phyloP scores from a whole-genome alignment of 2,329 filamentous ascomycete genomes.

The Cladosporium sp. region DNA sequence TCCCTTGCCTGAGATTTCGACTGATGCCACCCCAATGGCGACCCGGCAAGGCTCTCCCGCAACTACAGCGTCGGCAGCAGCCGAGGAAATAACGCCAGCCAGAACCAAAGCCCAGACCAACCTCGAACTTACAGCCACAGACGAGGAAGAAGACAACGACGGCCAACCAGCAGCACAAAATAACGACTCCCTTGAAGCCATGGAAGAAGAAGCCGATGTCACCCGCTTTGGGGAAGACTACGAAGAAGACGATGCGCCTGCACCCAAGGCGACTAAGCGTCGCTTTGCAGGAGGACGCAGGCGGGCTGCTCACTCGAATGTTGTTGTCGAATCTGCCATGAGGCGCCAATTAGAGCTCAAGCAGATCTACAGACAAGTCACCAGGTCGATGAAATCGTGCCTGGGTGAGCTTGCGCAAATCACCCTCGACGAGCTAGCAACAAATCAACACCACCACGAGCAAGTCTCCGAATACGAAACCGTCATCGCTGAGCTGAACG shows the following conservation, averaged over 20 bases:
- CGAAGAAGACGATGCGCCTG: slow-evolving; percentile 17
- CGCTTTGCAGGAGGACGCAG: slow-evolving; percentile 33
- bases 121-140: slow-evolving; percentile 12
- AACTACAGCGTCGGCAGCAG: slow-evolving; percentile 21
- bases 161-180: slow-evolving; percentile 15
- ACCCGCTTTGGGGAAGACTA: slow-evolving; percentile 4
- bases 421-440: slow-evolving; percentile 53
- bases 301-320: slow-evolving; percentile 43
- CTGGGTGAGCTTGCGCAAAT: slow-evolving; percentile 62
- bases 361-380: slow-evolving; percentile 58
- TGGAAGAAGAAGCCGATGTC: slow-evolving; percentile 12
- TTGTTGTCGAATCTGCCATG: slow-evolving; percentile 43
- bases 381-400: slow-evolving; percentile 58
- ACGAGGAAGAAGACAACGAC: slow-evolving; percentile 24
- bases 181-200: slow-evolving; percentile 9
- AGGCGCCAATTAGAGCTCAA: slow-evolving; percentile 62
- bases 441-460: slow-evolving; percentile 50
- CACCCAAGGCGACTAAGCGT: slow-evolving; percentile 14
- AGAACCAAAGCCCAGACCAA: slow-evolving; percentile 9
- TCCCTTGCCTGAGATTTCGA: slow-evolving; percentile 11
- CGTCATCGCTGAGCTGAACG: slow-evolving; percentile 50
- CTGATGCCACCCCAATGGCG: slow-evolving; percentile 19
- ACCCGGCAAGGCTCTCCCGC: slow-evolving; percentile 19
- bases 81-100: slow-evolving; percentile 15
- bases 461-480: slow-evolving; percentile 50